Percentiles rank a stretch among this genome's conserved stretches.
Conservation (phyloP, 805 yeast genomes). For the Suhomyces xylopsoci region DNA sequence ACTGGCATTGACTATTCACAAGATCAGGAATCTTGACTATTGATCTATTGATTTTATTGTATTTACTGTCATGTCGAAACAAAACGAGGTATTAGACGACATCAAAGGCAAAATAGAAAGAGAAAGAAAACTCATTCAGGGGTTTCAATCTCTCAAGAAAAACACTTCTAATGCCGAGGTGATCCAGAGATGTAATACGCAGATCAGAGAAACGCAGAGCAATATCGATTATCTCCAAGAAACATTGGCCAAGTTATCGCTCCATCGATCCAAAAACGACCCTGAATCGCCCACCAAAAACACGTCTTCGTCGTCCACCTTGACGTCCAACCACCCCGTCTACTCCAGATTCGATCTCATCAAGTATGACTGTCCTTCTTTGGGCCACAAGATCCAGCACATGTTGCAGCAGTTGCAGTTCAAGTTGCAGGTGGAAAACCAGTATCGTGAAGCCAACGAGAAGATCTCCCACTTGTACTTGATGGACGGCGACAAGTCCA, state of each 20-base stretch:
- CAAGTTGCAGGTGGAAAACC: slow-evolving; percentile 89
- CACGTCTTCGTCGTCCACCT: background rate
- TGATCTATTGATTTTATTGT: background rate
- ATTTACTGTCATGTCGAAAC: slow-evolving; percentile 6
- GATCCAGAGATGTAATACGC: slow-evolving; percentile 85
- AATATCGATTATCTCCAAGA: slow-evolving; percentile 87
- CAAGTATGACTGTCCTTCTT: slow-evolving; percentile 89
- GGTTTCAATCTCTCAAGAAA: slow-evolving; percentile 77
- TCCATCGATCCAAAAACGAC: slow-evolving; percentile 23
- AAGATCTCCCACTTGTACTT: slow-evolving; percentile 82
- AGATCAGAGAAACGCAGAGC: slow-evolving; percentile 85
- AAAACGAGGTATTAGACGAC: slow-evolving; percentile 48
- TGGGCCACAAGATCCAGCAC: slow-evolving; percentile 91
- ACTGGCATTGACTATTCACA: background rate
- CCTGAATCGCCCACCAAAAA: slow-evolving; percentile 10
- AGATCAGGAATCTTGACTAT: background rate
- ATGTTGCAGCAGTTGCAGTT: slow-evolving; percentile 95
- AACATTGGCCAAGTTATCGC: slow-evolving; percentile 59
- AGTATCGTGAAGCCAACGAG: slow-evolving; percentile 88
- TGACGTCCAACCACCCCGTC: slow-evolving; percentile 14
- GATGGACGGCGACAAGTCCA: slow-evolving; percentile 85
- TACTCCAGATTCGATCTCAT: slow-evolving; percentile 76
- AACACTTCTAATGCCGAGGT: slow-evolving; percentile 78
- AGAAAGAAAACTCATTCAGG: slow-evolving; percentile 82
- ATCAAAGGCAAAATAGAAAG: slow-evolving; percentile 83